phyloP scores from a whole-genome alignment of 306 rosid genomes.

The Gastrolobium bilobum region DNA sequence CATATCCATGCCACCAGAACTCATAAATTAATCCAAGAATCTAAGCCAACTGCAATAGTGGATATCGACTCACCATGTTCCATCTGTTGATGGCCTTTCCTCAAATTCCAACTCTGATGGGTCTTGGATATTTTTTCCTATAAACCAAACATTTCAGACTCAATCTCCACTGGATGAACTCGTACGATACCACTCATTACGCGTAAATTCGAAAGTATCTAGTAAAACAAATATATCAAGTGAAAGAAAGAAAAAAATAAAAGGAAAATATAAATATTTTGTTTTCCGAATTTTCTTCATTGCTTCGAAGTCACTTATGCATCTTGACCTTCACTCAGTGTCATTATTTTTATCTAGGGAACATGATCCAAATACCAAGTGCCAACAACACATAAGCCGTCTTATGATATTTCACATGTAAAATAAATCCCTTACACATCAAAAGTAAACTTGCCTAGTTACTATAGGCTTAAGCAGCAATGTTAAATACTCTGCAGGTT shows the following conservation, averaged over 20 bases:
- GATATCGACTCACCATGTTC: slow-evolving; percentile 69
- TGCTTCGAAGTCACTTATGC: slow-evolving; percentile 2
- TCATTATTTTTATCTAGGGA: background rate
- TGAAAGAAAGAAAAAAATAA: background rate
- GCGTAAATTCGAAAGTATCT: background rate
- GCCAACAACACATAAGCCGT: background rate
- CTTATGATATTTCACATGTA: background rate
- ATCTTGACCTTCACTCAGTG: background rate
- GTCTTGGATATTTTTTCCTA: slow-evolving; percentile 55
- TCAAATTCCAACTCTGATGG: slow-evolving; percentile 76
- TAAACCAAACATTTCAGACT: slow-evolving; percentile 34
- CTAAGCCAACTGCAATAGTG: background rate
- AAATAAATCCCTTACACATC: background rate
- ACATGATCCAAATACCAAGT: slow-evolving; percentile 1
- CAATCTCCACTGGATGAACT: slow-evolving; percentile 14
- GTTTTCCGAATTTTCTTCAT: background rate
- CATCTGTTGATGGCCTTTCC: slow-evolving; percentile 79
- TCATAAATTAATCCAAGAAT: background rate
- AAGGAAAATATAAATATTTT: background rate
- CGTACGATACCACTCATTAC: slow-evolving; percentile 2
- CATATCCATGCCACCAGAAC: background rate
- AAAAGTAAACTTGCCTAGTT: background rate
- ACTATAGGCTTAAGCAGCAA: background rate
- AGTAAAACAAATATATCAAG: background rate
- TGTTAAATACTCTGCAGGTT: background rate